Evolutionary conservation across 2,329 filamentous ascomycete genomes (phyloP).

Genomic region (Dactylellina leptospora): DNA sequence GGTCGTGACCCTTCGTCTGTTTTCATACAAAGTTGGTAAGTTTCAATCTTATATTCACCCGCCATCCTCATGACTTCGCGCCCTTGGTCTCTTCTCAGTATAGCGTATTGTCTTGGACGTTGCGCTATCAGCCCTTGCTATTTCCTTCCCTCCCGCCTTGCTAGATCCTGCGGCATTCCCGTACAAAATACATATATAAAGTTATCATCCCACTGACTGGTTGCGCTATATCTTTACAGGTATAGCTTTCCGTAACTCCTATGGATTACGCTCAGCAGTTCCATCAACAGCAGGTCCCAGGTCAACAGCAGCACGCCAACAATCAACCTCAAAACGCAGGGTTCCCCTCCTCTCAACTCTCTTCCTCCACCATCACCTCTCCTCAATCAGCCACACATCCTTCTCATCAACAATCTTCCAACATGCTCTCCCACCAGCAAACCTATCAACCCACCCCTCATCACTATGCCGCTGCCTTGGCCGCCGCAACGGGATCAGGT

Average conservation of each 20-base stretch:
- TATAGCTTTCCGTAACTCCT: slow-evolving; percentile 54
- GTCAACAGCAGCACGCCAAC: slow-evolving; percentile 50
- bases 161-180: slow-evolving; percentile 43
- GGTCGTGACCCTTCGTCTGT: slow-evolving; percentile 53
- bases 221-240: slow-evolving; percentile 50
- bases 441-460: slow-evolving; percentile 50
- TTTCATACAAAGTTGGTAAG: slow-evolving; percentile 53
- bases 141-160: slow-evolving; percentile 30
- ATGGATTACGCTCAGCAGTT: slow-evolving; percentile 54
- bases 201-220: slow-evolving; percentile 39
- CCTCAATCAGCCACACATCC: slow-evolving; percentile 51
- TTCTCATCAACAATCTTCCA: slow-evolving; percentile 50
- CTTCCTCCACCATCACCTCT: slow-evolving; percentile 42
- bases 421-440: slow-evolving; percentile 51
- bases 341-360: slow-evolving; percentile 42
- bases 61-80: slow-evolving; percentile 43
- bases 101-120: slow-evolving; percentile 37
- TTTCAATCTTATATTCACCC: slow-evolving; percentile 20
- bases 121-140: slow-evolving; percentile 47
- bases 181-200: too few species aligned
- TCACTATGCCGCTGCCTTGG: slow-evolving; percentile 52
- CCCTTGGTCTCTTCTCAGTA: slow-evolving; percentile 2
- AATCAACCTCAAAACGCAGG: slow-evolving; percentile 47
- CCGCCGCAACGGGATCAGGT: slow-evolving; percentile 47
- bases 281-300: slow-evolving; percentile 53